Evolutionary conservation across 2,329 filamentous ascomycete species (phyloP).

Genomic region (Aureobasidium sp.): DNA sequence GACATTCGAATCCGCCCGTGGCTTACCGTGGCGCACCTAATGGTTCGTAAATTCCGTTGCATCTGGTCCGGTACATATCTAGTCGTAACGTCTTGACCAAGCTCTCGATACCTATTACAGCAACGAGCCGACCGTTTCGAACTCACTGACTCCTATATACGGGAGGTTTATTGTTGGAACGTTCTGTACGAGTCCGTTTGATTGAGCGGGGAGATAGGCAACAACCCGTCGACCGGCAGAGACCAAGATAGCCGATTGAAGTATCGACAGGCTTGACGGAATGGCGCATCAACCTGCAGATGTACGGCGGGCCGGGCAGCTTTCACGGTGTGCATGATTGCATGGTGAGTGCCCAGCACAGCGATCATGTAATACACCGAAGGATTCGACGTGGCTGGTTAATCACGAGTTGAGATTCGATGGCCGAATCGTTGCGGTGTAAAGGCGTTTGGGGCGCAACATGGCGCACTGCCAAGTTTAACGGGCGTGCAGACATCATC

Average conservation of each 20-base stretch:
- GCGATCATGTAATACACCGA: not conserved
- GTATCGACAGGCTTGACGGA: slow-evolving; percentile 2
- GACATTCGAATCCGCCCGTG: not conserved
- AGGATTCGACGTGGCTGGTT: slow-evolving; percentile 8
- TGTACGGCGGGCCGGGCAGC: slow-evolving; percentile 2
- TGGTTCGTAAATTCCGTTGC: not conserved
- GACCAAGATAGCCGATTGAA: slow-evolving; percentile 5
- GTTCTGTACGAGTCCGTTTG: slow-evolving; percentile 7
- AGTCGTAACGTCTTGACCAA: not conserved
- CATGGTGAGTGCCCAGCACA: not conserved
- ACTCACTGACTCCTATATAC: not conserved
- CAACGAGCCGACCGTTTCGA: not conserved
- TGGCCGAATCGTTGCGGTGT: slow-evolving; percentile 4
- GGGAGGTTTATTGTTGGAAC: not conserved
- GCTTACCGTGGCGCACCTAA: slow-evolving; percentile 3
- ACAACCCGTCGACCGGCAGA: not conserved
- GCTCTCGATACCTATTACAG: not conserved
- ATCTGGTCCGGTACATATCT: not conserved
- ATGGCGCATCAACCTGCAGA: slow-evolving; percentile 1
- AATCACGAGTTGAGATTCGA: slow-evolving; percentile 2
- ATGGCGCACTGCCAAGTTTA: not conserved
- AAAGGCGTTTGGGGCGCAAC: slow-evolving; percentile 7
- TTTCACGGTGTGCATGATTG: not conserved
- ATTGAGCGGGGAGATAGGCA: not conserved
- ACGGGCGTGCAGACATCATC: not conserved